Conservation (phyloP, 306 rosid genomes). For the Rubus idaeus region DNA sequence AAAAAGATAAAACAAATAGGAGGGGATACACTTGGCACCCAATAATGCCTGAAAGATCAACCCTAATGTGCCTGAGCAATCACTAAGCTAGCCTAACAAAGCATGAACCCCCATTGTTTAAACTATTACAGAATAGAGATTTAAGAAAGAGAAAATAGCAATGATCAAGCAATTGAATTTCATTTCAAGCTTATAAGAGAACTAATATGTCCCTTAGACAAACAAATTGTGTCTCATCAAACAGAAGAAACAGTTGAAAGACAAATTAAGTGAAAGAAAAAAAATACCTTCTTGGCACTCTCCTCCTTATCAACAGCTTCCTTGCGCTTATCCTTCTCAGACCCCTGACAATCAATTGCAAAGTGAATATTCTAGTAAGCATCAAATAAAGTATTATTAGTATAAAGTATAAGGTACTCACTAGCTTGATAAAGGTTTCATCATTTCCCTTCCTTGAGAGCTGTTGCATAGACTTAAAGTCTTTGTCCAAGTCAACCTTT, state of each 20-base stretch:
- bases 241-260: not conserved
- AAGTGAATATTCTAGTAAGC: not conserved
- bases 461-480: conserved; percentile 69
- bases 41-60: no score
- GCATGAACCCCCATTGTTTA: no score
- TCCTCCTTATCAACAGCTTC: conserved; percentile 81
- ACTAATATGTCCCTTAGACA: not conserved
- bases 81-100: no score
- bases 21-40: no score
- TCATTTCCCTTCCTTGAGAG: no score
- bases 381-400: not conserved
- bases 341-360: conserved; percentile 43
- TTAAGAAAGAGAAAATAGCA: not conserved
- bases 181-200: no score
- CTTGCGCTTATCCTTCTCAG: conserved; percentile 86
- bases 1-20: no score
- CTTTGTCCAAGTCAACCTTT: conserved; percentile 68
- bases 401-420: conserved; percentile 8
- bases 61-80: no score
- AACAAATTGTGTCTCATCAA: not conserved
- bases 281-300: conserved; percentile 73
- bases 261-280: not conserved
- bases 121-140: not conserved
- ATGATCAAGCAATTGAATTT: not conserved
- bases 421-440: no score